Evolutionary conservation across 148 eudicot species (phyloP), one percentile per base, ranked within the genome.

Genomic region (Chenopodium formosanum): DNA sequence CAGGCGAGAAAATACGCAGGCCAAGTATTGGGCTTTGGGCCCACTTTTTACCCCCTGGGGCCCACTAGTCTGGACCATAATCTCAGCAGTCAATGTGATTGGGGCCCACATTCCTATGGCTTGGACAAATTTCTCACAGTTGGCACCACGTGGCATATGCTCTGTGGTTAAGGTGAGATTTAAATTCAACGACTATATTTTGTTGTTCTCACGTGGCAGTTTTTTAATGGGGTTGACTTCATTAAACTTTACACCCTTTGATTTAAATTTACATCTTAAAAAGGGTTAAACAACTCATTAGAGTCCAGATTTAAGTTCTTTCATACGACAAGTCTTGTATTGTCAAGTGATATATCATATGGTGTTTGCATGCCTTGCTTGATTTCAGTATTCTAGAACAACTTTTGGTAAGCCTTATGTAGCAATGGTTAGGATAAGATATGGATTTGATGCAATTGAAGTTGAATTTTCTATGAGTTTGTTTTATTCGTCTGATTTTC

Each of bases 1-100:
- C 80, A 78, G 32, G 14, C 13, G 25, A 65, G 22, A 17, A 40
- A 32, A 69, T 69, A 64, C 8, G 20, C 67, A 12, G 81, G 75
- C 68, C 75, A 40, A 69, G 19, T 52, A 79, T 70, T 56, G n/a
- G 75, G 63, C 67, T 34, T 1, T 8, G 29, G 75, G 67, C 81
- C 81, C 75, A 79, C 75, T 17, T 31, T 40, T 70, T 53, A 79
- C 81, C 75, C 46, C 67, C 74, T 10, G 6, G 74, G n/a, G 20
- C 74, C 74, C 81, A 70, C 67, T 53, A 70, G 17, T 5, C 1
- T 52, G 75, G 52, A 20, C 73, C 75, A 22, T 32, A 31, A 31
- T 31, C 74, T 78, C 40, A 56, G n/a, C 16, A 34, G 75, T 70
- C 75, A 79, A 79, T 34, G 34, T 46, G 0, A 31, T 0, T 0